A percentile compares a stretch with the other conserved stretches of the same genome.
phyloP scores from a whole-genome alignment of 129 eudicot genomes.

The Flaveria linearis region DNA sequence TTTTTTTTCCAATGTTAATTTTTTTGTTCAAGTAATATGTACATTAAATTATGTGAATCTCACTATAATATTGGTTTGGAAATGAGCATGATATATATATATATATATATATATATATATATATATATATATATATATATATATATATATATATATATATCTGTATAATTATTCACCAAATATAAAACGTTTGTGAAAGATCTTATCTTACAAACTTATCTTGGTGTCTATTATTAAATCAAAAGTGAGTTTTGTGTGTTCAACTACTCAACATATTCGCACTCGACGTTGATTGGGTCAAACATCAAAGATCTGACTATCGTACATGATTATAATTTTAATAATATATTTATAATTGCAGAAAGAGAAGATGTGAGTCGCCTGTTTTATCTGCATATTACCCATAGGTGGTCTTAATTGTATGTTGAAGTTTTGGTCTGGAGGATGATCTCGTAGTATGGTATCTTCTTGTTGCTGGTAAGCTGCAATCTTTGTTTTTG shows the following conservation, averaged over 20 bases:
- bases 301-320: conserved; percentile 6
- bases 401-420: conserved; percentile 12
- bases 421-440: conserved; percentile 19
- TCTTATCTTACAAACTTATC: neutral
- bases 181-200: neutral
- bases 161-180: neutral
- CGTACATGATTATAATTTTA: neutral
- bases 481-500: conserved; percentile 19
- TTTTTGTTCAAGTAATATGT: no score
- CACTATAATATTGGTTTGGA: no score
- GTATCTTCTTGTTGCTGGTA: neutral
- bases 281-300: neutral
- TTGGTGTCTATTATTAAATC: neutral
- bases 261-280: neutral
- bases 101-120: no score
- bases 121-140: no score
- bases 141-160: neutral
- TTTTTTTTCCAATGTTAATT: no score
- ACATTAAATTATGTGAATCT: no score
- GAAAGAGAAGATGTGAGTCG: conserved; percentile 21
- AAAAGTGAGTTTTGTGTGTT: conserved; percentile 3
- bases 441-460: conserved; percentile 21
- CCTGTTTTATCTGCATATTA: conserved; percentile 6
- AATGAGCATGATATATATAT: neutral
- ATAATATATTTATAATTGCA: neutral